A percentile compares a stretch with the other conserved stretches of the same genome.
phyloP scores from a whole-genome alignment of 345 rosid genomes.

The Eucalyptus brandiana region DNA sequence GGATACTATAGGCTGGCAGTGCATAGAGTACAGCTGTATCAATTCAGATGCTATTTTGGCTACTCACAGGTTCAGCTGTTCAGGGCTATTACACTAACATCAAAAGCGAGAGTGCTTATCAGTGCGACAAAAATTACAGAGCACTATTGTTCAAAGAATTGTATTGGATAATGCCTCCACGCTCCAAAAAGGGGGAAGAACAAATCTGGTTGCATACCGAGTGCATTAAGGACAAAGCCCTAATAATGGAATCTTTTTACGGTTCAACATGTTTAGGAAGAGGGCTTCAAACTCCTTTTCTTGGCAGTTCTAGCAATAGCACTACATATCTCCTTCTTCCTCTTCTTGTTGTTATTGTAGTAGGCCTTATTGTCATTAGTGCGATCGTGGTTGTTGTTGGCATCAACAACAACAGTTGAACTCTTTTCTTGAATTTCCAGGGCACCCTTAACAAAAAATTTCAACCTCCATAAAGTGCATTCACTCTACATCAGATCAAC shows the following conservation, averaged over 20 bases:
- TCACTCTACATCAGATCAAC: neutral
- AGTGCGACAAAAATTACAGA: neutral
- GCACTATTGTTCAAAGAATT: neutral
- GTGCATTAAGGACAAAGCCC: neutral
- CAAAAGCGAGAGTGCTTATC: neutral
- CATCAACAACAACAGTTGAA: neutral
- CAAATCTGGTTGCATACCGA: neutral
- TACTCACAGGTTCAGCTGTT: neutral
- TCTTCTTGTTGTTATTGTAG: conserved; percentile 8
- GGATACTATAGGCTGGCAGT: neutral
- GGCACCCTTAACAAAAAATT: neutral
- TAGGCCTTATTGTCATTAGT: neutral
- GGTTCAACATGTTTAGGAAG: neutral
- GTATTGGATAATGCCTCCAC: neutral
- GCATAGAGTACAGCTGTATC: neutral
- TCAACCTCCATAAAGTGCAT: conserved; percentile 5
- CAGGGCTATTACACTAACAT: neutral
- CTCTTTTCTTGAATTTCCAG: neutral
- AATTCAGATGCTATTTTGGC: neutral
- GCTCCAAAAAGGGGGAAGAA: neutral
- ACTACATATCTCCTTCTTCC: conserved; percentile 33
- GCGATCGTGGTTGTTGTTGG: neutral
- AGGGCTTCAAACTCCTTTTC: conserved; percentile 30
- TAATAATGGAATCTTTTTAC: neutral
- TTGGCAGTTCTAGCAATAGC: conserved; percentile 31